Base-by-base conservation (phyloP, 192 early-diverging fungal genomes). In the Pecoramyces ruminantium region DNA sequence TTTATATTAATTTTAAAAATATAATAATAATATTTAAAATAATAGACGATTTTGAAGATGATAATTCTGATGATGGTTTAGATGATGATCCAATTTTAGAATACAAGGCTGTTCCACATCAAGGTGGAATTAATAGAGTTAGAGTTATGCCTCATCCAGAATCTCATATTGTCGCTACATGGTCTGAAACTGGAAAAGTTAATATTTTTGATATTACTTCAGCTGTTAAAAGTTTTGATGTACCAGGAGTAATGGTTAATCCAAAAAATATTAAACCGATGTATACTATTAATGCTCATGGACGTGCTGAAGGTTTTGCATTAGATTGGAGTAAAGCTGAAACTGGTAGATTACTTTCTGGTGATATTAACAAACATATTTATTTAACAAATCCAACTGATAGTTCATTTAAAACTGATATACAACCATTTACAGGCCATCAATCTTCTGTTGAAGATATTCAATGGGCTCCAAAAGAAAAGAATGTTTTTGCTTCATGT, bases 61-160 rank as follows among this genome's bases (percentile, higher is more conserved):
- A 92, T 30, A 88, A 89, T 28, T 93, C 95, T 80, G 92, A 92
- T 78, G 92, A 95, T 79, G 94, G 93, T 82, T 87, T 98, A 12
- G 97, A 98, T 85, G 96, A 98, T 79, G 96, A 99, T 81, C 96
- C 97, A 14, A 88, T 96, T 78, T 87, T 98, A 27, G 97, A 98
- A 84, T 88, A 90, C 85, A 92, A 89, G 83, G 90, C 89, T 21
- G 86, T 97, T 78, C 89, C 94, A 28, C 96, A 98, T 83, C 83
- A 88, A 82, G 96, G 97, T 81, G 96, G 97, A 29, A 92, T 98
- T 28, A 98, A 98, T 86, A 92, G 97, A 28, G 84, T 97, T 51
- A 88, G 97, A 80, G 92, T 90, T 11, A 93, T 92, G 90, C 92
- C 90, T 77, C 92, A 93, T 83, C 88, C 88, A 16, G 92, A 94